Evolutionary conservation across 2,329 filamentous ascomycete genomes (phyloP).

Genomic region (Coniosporium tulheliwenetii): DNA sequence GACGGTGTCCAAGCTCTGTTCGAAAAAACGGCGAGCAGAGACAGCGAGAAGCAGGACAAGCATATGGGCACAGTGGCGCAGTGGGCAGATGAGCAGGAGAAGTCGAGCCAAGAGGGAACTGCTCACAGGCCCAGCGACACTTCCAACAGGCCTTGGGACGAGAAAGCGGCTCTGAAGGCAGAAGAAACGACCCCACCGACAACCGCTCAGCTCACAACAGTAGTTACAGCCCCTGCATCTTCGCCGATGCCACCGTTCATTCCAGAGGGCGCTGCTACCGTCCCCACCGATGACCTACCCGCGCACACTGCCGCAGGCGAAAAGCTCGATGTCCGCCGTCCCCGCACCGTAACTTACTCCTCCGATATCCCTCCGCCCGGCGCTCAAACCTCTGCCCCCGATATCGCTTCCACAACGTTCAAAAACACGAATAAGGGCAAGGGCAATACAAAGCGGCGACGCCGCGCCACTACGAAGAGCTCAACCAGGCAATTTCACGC

Average conservation of each 20-base stretch:
- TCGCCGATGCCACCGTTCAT: too few relatives aligned
- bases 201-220: constrained; percentile 1
- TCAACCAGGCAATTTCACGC: constrained; percentile 48
- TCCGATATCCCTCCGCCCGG: not conserved
- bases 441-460: constrained; percentile 42
- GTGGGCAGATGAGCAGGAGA: not conserved
- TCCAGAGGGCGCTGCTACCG: too few relatives aligned
- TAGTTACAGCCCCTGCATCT: constrained; percentile 1
- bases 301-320: not conserved
- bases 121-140: not conserved
- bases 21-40: not conserved
- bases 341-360: not conserved
- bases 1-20: not conserved
- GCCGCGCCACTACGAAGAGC: constrained; percentile 54
- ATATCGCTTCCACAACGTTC: not conserved
- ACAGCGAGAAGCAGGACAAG: not conserved
- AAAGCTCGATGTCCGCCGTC: not conserved
- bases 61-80: not conserved
- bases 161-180: constrained; percentile 14
- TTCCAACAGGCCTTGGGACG: constrained; percentile 6
- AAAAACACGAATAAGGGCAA: not conserved
- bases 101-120: not conserved
- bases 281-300: too few relatives aligned
- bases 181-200: constrained; percentile 14
- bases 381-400: not conserved